Conservation (phyloP, 352 stramenopile species). For the Phytopythium aichiense region DNA sequence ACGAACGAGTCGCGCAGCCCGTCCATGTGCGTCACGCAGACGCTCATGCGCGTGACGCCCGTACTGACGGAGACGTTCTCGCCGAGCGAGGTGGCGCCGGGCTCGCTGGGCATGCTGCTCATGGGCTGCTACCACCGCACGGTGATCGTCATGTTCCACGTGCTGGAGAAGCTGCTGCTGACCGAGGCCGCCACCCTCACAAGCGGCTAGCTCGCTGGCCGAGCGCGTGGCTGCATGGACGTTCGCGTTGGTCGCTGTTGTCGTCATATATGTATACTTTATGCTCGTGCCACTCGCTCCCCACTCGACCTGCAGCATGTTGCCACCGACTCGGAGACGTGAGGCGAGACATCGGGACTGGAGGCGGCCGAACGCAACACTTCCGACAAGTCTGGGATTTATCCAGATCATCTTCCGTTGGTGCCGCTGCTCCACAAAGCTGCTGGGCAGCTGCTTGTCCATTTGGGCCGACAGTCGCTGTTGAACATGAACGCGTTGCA, state of each 20-base stretch:
- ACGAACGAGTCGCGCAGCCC: conserved; percentile 10
- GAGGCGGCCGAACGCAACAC: too few species aligned
- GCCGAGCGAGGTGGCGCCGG: conserved; percentile 14
- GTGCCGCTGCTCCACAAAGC: background rate
- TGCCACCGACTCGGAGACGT: too few species aligned
- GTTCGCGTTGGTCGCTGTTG: background rate
- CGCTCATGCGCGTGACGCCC: conserved; percentile 20
- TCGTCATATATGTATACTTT: background rate
- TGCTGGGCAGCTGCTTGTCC: background rate
- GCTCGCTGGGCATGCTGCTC: conserved; percentile 19
- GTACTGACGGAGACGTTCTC: conserved; percentile 11
- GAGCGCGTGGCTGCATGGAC: background rate
- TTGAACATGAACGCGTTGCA: background rate
- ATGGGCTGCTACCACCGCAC: conserved; percentile 28
- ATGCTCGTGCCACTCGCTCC: too few species aligned
- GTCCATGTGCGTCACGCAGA: conserved; percentile 26
- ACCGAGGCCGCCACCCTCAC: conserved; percentile 14
- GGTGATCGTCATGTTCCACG: conserved; percentile 23
- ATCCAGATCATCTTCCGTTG: too few species aligned
- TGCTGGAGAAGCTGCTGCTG: conserved; percentile 25
- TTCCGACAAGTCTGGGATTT: too few species aligned
- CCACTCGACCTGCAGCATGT: too few species aligned
- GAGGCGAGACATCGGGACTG: too few species aligned
- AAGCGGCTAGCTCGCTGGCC: background rate
- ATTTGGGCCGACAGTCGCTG: too few species aligned